Percentiles rank a stretch among this genome's conserved stretches.
These are phyloP conservation scores for Phialophora tarda DNA, from an alignment of 2,329 filamentous ascomycete species.

Conservation along the genomic window DNA sequence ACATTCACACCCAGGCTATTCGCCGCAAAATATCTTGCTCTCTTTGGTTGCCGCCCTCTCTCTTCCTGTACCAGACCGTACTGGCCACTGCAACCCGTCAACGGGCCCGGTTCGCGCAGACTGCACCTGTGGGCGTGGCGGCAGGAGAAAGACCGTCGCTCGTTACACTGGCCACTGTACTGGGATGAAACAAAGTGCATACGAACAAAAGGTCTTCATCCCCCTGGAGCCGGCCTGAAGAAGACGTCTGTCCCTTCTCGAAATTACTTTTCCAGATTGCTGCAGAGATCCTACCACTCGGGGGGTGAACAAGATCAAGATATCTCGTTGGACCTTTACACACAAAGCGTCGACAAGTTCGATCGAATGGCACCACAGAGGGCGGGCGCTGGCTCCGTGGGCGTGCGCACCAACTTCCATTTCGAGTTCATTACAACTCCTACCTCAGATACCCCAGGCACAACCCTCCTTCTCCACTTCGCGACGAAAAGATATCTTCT, in stretches of 20 bases:
- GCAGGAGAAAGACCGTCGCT: background rate
- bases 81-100: background rate
- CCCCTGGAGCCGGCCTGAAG: slow-evolving; percentile 16
- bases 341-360: background rate
- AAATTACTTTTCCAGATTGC: background rate
- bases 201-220: slow-evolving; percentile 9
- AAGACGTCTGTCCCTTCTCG: background rate
- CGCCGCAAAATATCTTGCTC: background rate
- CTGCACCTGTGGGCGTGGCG: background rate
- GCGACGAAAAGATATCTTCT: slow-evolving; percentile 84
- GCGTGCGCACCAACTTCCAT: slow-evolving; percentile 60
- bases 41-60: too few species aligned
- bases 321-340: background rate
- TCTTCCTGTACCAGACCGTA: background rate
- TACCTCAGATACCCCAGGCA: slow-evolving; percentile 85
- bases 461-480: slow-evolving; percentile 76
- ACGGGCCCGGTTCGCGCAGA: background rate
- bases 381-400: slow-evolving; percentile 23
- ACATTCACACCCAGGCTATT: slow-evolving; percentile 3
- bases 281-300: background rate
- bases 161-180: background rate
- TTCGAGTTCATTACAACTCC: slow-evolving; percentile 80
- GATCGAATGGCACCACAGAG: slow-evolving; percentile 22
- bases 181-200: slow-evolving; percentile 18
- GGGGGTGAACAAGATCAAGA: background rate